Evolutionary conservation across 805 yeast genomes (phyloP).

Genomic region (Clavispora vitiphila): DNA sequence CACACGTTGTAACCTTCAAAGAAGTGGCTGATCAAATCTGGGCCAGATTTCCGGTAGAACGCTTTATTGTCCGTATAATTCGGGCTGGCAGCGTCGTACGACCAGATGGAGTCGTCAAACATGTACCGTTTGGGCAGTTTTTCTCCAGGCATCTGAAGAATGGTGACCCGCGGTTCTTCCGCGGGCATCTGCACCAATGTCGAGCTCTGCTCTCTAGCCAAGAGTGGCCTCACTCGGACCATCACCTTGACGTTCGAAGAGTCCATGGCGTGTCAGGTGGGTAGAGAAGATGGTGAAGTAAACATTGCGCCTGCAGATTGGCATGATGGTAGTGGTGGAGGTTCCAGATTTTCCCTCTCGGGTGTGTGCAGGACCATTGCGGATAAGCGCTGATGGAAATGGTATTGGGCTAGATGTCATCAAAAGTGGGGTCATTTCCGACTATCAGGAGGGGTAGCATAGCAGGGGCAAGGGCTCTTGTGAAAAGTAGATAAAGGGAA

Average conservation of each 20-base stretch:
- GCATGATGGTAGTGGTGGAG: neutral
- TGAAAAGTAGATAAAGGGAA: no score
- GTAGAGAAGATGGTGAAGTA: neutral
- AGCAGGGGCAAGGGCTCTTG: no score
- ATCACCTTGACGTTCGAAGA: conserved; percentile 37
- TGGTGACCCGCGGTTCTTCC: conserved; percentile 15
- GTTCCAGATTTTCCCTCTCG: no score
- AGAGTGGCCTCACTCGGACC: conserved; percentile 50
- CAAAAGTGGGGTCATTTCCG: no score
- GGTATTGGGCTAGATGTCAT: no score
- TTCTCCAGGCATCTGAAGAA: conserved; percentile 18
- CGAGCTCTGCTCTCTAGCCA: conserved; percentile 23
- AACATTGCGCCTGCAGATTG: neutral
- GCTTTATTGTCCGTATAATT: conserved; percentile 43
- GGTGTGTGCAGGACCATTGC: no score
- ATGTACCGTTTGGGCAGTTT: conserved; percentile 32
- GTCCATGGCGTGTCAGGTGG: neutral
- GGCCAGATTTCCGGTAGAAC: conserved; percentile 53
- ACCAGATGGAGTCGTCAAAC: conserved; percentile 52
- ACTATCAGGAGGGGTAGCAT: no score
- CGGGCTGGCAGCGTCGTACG: conserved; percentile 29
- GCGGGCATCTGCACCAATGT: conserved; percentile 30
- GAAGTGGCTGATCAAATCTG: conserved; percentile 52
- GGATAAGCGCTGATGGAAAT: no score
- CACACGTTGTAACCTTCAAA: conserved; percentile 41